Evolutionary conservation across 495 filamentous ascomycete genomes (phyloP).

Genomic region (Hypoxylon subgilvum): DNA sequence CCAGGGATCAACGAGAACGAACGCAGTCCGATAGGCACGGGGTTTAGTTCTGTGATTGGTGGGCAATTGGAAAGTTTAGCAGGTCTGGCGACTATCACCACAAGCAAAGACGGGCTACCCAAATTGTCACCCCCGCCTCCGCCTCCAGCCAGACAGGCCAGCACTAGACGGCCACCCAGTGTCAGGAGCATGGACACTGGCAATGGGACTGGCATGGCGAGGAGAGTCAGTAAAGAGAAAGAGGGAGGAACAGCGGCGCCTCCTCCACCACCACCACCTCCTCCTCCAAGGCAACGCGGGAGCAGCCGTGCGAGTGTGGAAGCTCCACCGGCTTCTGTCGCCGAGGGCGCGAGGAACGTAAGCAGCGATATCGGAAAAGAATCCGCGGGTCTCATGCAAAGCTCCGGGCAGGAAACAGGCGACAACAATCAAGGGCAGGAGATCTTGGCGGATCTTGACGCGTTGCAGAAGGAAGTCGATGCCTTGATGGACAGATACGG

Average conservation of each 20-base stretch:
- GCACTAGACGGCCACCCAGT: slow-evolving; percentile 46
- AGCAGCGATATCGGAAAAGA: slow-evolving; percentile 21
- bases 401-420: too few species aligned
- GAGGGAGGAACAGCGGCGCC: slow-evolving; percentile 26
- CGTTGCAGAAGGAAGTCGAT: slow-evolving; percentile 75
- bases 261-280: slow-evolving; percentile 67
- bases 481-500: slow-evolving; percentile 66
- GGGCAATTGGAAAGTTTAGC: slow-evolving; percentile 8
- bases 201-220: slow-evolving; percentile 25
- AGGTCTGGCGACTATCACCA: slow-evolving; percentile 14
- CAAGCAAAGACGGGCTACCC: slow-evolving; percentile 26
- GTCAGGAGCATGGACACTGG: slow-evolving; percentile 47
- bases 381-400: slow-evolving; percentile 35
- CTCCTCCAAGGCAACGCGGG: slow-evolving; percentile 63
- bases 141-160: slow-evolving; percentile 49
- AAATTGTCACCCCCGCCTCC: slow-evolving; percentile 53
- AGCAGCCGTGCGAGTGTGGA: slow-evolving; percentile 59
- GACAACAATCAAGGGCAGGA: slow-evolving; percentile 45
- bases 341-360: slow-evolving; percentile 25
- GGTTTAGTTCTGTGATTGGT: not conserved
- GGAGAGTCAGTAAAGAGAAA: slow-evolving; percentile 39
- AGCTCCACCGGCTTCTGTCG: slow-evolving; percentile 19
- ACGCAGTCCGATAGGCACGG: slow-evolving; percentile 16
- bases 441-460: slow-evolving; percentile 70
- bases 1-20: slow-evolving; percentile 20